Percentiles rank a stretch among this genome's conserved stretches.
phyloP scores from a whole-genome alignment of 2,329 filamentous ascomycete species.

The Fusarium pininemorale region DNA sequence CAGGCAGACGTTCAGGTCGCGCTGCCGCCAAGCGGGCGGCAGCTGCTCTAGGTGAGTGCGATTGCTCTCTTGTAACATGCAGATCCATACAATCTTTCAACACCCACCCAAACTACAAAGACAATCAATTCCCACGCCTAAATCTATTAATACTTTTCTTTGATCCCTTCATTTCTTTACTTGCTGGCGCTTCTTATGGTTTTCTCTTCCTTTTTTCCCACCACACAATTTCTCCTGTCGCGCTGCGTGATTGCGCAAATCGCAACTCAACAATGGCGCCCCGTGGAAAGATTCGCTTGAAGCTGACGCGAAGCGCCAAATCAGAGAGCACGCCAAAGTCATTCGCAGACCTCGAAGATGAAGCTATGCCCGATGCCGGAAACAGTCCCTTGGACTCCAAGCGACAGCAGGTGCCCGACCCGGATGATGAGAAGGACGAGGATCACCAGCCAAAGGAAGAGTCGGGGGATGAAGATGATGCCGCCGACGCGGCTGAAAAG shows the following conservation, averaged over 20 bases:
- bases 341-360: constrained; percentile 53
- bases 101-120: not conserved
- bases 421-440: constrained; percentile 51
- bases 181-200: not conserved
- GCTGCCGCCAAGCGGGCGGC: constrained; percentile 63
- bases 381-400: constrained; percentile 49
- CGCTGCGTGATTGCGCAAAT: constrained; percentile 12
- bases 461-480: constrained; percentile 53
- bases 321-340: constrained; percentile 55
- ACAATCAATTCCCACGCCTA: not conserved
- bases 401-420: constrained; percentile 52
- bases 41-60: constrained; percentile 60
- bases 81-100: constrained; percentile 13
- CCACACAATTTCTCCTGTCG: not conserved
- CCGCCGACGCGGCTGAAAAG: constrained; percentile 43
- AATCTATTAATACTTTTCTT: not conserved
- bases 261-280: constrained; percentile 38
- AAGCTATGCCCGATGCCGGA: constrained; percentile 45
- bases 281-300: constrained; percentile 45
- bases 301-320: constrained; percentile 45
- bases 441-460: constrained; percentile 65
- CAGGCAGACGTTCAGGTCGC: constrained; percentile 61
- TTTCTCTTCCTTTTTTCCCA: not conserved
- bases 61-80: constrained; percentile 10
- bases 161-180: not conserved